phyloP scores from a whole-genome alignment of 2,329 filamentous ascomycete genomes.

The Aurifilum marmelostoma region DNA sequence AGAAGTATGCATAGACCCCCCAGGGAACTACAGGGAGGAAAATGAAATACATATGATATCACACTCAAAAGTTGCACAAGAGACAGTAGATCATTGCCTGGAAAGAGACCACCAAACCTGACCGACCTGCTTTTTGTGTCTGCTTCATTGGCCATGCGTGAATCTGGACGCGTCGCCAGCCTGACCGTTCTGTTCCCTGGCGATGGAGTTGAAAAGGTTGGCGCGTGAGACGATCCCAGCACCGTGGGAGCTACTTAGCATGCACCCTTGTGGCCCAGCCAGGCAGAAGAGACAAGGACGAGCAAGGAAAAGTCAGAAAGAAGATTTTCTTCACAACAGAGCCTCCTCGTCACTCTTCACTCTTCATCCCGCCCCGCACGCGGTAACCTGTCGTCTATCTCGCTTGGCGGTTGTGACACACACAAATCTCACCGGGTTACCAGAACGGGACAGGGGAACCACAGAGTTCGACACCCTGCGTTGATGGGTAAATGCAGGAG shows the following conservation, averaged over 20 bases:
- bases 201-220: no score
- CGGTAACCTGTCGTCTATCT: background rate
- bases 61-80: conserved; percentile 2
- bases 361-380: no score
- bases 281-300: background rate
- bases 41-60: conserved; percentile 15
- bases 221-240: background rate
- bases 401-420: background rate
- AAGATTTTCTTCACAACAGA: background rate
- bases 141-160: background rate
- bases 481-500: background rate
- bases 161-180: background rate
- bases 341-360: background rate
- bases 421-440: background rate
- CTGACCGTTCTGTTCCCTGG: background rate
- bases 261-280: background rate
- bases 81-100: background rate
- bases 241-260: background rate
- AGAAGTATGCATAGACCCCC: background rate
- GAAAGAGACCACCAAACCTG: background rate
- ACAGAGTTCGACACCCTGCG: background rate
- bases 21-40: background rate
- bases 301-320: background rate
- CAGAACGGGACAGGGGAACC: background rate
- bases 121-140: background rate